Conservation (phyloP, 176 grass and related monocot genomes). For the Microstegium vimineum region DNA sequence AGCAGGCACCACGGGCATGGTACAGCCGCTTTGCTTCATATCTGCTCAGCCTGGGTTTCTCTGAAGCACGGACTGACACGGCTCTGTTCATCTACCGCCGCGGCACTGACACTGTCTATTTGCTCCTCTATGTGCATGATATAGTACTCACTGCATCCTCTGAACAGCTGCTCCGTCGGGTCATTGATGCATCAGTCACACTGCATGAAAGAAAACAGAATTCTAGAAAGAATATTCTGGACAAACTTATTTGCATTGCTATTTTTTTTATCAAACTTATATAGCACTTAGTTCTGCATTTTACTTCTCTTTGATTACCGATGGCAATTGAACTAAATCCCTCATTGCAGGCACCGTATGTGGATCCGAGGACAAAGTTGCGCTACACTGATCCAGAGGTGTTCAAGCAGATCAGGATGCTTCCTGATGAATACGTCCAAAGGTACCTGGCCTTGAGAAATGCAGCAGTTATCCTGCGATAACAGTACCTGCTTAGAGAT, state of each 20-base stretch:
- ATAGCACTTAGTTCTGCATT: background rate
- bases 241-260: background rate
- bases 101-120: too few relatives aligned
- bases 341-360: constrained; percentile 62
- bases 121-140: too few relatives aligned
- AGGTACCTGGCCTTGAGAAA: constrained; percentile 77
- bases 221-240: background rate
- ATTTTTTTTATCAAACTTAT: background rate
- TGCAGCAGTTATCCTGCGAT: constrained; percentile 64
- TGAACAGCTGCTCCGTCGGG: too few relatives aligned
- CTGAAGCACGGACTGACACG: too few relatives aligned
- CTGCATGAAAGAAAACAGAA: background rate
- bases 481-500: background rate
- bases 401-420: constrained; percentile 81
- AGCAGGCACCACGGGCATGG: too few relatives aligned
- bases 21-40: too few relatives aligned
- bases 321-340: background rate
- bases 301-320: background rate
- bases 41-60: too few relatives aligned
- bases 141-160: too few relatives aligned
- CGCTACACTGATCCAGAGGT: constrained; percentile 71
- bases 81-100: too few relatives aligned
- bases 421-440: constrained; percentile 75
- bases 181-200: too few relatives aligned
- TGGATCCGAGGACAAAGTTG: constrained; percentile 88